Percentiles rank a stretch among this genome's conserved stretches.
Evolutionary conservation across 75 land plant species (phyloP).

Genomic region (Sequoia sempervirens): DNA sequence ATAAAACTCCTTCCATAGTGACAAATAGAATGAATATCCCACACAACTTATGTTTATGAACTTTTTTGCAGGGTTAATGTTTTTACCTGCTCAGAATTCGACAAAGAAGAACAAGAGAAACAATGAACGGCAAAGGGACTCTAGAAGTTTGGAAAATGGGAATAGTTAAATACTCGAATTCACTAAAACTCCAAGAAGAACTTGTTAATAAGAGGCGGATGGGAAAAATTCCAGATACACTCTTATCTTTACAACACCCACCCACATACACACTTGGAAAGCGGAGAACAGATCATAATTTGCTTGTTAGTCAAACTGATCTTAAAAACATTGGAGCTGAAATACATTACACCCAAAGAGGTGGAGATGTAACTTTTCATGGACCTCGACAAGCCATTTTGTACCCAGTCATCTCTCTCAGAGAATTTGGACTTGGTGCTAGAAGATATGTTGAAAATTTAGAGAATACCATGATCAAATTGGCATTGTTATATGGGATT

Average conservation of each 20-base stretch:
- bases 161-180: slow-evolving; percentile 56
- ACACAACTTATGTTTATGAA: neutral
- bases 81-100: neutral
- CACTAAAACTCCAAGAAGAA: slow-evolving; percentile 63
- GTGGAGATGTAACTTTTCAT: slow-evolving; percentile 95
- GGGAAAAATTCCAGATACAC: slow-evolving; percentile 45
- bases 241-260: slow-evolving; percentile 83
- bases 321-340: slow-evolving; percentile 70
- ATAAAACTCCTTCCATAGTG: neutral
- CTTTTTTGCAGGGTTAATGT: neutral
- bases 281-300: slow-evolving; percentile 67
- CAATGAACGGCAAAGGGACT: slow-evolving; percentile 35
- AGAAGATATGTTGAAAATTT: slow-evolving; percentile 85
- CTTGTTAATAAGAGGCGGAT: slow-evolving; percentile 49
- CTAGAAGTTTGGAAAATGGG: slow-evolving; percentile 80
- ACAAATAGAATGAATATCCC: neutral
- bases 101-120: neutral
- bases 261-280: slow-evolving; percentile 95
- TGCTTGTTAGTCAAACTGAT: slow-evolving; percentile 48
- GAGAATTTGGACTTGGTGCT: slow-evolving; percentile 69
- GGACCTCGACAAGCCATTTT: slow-evolving; percentile 87
- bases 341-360: slow-evolving; percentile 72
- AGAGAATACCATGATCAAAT: slow-evolving; percentile 73
- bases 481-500: slow-evolving; percentile 61
- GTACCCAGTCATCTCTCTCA: slow-evolving; percentile 73